Evolutionary conservation across 371 early-diverging fungal species (phyloP), one percentile per base, ranked within the genome.

Genomic region (Smittium mucronatum): DNA sequence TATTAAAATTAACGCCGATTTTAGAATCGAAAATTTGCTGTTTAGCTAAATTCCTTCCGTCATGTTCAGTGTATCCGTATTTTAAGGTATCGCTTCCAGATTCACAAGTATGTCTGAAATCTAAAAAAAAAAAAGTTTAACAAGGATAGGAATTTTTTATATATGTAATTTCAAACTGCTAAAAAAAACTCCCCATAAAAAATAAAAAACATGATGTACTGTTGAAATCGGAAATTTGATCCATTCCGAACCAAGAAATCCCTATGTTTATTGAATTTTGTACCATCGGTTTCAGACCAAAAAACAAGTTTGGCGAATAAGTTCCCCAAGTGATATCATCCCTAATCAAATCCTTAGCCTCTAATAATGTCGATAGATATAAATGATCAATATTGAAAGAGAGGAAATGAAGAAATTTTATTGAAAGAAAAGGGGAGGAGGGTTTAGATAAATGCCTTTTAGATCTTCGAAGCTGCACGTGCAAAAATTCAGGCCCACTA

Each of bases 301-400:
- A 93, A 80, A 94, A 97, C n/a, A 95, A 83, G 74, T 93, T 92
- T 36, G 95, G 95, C 34, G 95, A 82, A 75, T 93, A 94, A 0
- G 93, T 89, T n/a, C 97, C 95, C 95, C 95, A 97, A 60, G 84
- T 74, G 2, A 76, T 69, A 8, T 66, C 68, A 2, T 63, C 63
- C 58, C 73, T 69, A 34, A 74, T 64, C 15, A 65, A 26, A 57
- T 68, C 32, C 5, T 68, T 64, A 1, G 33, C 33, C 25, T 58
- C 57, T n/a, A 29, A 32, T 57, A 57, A 57, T 57, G 17, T 57
- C 17, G 57, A 17, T 57, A 17, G n/a, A n/a, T n/a, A n/a, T n/a
- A n/a, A n/a, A n/a, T n/a, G n/a, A n/a, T n/a, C n/a, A n/a, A n/a
- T n/a, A n/a, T n/a, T n/a, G n/a, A n/a, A n/a, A n/a, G n/a, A n/a